Evolutionary conservation across 2,329 filamentous ascomycete genomes (phyloP).

Genomic region (Scedosporium apiospermum): DNA sequence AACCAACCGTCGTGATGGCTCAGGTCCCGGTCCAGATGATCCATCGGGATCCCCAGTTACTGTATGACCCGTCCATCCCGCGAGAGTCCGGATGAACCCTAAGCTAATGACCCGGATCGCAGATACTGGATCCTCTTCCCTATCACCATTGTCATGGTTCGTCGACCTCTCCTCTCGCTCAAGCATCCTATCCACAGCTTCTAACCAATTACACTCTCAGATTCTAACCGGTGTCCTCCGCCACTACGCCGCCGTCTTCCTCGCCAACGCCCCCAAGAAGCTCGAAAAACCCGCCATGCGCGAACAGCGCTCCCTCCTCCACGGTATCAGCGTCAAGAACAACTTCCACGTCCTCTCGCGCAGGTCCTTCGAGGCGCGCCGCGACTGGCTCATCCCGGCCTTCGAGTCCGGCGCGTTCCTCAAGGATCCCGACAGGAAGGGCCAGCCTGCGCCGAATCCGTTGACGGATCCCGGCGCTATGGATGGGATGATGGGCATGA

Average conservation of each 20-base stretch:
- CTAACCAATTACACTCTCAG: slow-evolving; percentile 25
- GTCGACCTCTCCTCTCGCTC: background rate
- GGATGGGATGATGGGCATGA: slow-evolving; percentile 99
- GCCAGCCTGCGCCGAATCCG: slow-evolving; percentile 83
- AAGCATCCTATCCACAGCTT: background rate
- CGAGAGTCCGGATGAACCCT: slow-evolving; percentile 5
- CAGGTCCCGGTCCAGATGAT: slow-evolving; percentile 87
- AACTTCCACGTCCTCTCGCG: slow-evolving; percentile 75
- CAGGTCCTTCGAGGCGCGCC: slow-evolving; percentile 68
- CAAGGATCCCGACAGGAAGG: slow-evolving; percentile 77
- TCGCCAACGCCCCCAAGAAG: slow-evolving; percentile 77
- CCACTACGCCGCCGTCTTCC: slow-evolving; percentile 90
- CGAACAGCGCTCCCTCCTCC: slow-evolving; percentile 77
- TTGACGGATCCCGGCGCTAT: slow-evolving; percentile 93
- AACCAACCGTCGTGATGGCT: slow-evolving; percentile 50
- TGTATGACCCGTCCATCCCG: slow-evolving; percentile 49
- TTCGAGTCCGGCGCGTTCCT: slow-evolving; percentile 83
- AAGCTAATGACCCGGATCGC: slow-evolving; percentile 3
- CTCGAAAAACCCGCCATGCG: slow-evolving; percentile 65
- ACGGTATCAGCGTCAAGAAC: slow-evolving; percentile 72
- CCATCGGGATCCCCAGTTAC: slow-evolving; percentile 94
- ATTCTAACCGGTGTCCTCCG: slow-evolving; percentile 90
- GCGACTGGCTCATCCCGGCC: slow-evolving; percentile 68
- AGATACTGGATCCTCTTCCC: slow-evolving; percentile 99
- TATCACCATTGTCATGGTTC: slow-evolving; percentile 88